These are phyloP conservation scores for Allodekkera sacchari DNA, from an alignment of 805 yeast genomes.

Conservation along the genomic window DNA sequence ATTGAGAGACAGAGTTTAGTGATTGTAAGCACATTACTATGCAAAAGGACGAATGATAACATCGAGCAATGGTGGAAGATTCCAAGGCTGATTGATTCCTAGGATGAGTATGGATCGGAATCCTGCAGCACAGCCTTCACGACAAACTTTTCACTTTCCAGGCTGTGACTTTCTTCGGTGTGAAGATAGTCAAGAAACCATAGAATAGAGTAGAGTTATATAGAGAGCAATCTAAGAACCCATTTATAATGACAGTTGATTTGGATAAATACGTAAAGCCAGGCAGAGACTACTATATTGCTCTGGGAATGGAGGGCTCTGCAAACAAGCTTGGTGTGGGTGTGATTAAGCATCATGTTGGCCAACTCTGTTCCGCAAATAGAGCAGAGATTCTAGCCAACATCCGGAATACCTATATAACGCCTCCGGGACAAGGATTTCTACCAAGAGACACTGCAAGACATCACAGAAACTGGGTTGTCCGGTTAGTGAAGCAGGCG, in stretches of 20 bases:
- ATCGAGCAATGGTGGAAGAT: no score
- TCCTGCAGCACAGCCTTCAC: no score
- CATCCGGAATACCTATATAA: conserved; percentile 86
- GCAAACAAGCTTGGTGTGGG: conserved; percentile 97
- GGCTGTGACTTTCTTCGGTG: no score
- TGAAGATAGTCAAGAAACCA: background rate
- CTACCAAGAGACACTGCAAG: conserved; percentile 94
- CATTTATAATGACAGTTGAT: conserved; percentile 22
- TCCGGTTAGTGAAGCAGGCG: conserved; percentile 61
- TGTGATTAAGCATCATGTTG: conserved; percentile 64
- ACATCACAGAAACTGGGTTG: conserved; percentile 94
- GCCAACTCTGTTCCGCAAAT: conserved; percentile 46
- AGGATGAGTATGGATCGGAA: no score
- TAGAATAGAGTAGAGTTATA: background rate
- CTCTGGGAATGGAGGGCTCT: conserved; percentile 92
- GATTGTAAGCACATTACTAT: no score
- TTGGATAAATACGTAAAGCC: conserved; percentile 34
- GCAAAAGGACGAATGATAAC: no score
- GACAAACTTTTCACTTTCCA: no score
- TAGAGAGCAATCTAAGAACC: background rate
- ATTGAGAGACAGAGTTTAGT: no score
- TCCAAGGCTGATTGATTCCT: no score
- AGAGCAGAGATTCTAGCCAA: conserved; percentile 77
- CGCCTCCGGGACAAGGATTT: conserved; percentile 99
- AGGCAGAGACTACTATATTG: conserved; percentile 47